A percentile compares a stretch with the other conserved stretches of the same genome.
Conservation (phyloP, 2,329 filamentous ascomycete genomes). For the Ascochyta lentis region DNA sequence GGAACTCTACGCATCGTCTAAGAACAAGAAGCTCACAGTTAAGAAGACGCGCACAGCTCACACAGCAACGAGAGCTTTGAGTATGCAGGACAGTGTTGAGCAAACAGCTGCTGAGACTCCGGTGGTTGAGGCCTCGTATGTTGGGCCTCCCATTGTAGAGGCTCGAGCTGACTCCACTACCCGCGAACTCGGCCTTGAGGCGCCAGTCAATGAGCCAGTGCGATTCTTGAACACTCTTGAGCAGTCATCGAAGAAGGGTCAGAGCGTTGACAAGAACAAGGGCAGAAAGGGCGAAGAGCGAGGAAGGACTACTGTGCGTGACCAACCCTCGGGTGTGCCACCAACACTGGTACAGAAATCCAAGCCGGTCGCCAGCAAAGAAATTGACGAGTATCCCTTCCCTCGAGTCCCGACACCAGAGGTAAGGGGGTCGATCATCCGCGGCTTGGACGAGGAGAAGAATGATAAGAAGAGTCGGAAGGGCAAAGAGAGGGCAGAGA, state of each 20-base stretch:
- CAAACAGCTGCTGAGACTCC: conserved; percentile 38
- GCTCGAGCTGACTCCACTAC: conserved; percentile 32
- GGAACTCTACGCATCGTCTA: conserved; percentile 47
- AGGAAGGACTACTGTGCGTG: conserved; percentile 6
- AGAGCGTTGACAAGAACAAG: not conserved
- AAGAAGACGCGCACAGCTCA: conserved; percentile 48
- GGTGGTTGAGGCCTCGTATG: conserved; percentile 39
- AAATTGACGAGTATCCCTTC: conserved; percentile 38
- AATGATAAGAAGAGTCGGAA: conserved; percentile 52
- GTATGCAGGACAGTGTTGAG: conserved; percentile 40
- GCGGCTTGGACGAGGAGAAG: conserved; percentile 35
- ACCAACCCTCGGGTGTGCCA: not conserved
- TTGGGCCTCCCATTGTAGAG: conserved; percentile 45
- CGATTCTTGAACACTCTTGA: not conserved
- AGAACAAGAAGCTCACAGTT: conserved; percentile 55
- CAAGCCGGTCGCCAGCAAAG: not conserved
- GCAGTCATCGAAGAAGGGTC: conserved; percentile 10
- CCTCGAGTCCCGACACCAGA: conserved; percentile 22
- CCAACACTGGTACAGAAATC: not conserved
- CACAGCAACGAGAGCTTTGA: not conserved
- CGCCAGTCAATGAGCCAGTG: not conserved
- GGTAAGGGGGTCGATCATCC: not conserved
- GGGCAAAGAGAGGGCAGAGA: conserved; percentile 35
- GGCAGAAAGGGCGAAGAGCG: not conserved
- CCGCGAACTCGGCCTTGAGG: conserved; percentile 20